phyloP scores from a whole-genome alignment of 2,329 filamentous ascomycete genomes.

The Aspergillus sp. region DNA sequence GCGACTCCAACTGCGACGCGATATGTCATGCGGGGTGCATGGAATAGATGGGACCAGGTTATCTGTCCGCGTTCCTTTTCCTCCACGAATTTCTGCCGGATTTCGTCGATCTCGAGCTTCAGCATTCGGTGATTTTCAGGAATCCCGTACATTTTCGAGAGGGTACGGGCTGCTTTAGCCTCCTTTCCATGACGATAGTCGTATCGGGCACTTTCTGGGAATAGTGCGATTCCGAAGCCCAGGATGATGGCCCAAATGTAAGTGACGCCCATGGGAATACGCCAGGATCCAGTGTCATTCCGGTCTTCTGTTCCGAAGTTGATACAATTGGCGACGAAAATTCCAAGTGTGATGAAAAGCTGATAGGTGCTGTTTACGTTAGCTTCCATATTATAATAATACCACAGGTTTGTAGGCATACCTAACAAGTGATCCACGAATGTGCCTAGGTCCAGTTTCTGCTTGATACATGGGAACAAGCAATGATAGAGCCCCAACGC shows the following conservation, averaged over 20 bases:
- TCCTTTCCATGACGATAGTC: conserved; percentile 59
- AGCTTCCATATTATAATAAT: neutral
- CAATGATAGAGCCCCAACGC: conserved; percentile 46
- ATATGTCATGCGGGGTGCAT: conserved; percentile 46
- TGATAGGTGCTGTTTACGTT: conserved; percentile 45
- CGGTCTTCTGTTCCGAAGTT: conserved; percentile 46
- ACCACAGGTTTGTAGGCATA: conserved; percentile 11
- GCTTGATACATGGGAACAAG: conserved; percentile 51
- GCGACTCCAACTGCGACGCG: conserved; percentile 44
- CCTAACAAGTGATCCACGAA: conserved; percentile 48
- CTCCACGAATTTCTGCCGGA: conserved; percentile 57
- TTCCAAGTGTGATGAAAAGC: conserved; percentile 50
- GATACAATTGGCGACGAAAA: conserved; percentile 50
- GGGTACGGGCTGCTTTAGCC: conserved; percentile 53
- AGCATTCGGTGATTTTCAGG: conserved; percentile 56
- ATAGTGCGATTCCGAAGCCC: conserved; percentile 55
- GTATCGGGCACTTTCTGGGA: conserved; percentile 61
- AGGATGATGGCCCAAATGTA: conserved; percentile 60
- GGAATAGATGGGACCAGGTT: conserved; percentile 42
- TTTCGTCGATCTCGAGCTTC: conserved; percentile 56
- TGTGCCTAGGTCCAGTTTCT: conserved; percentile 48
- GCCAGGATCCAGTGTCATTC: conserved; percentile 46
- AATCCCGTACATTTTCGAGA: conserved; percentile 58
- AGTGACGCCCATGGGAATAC: conserved; percentile 57
- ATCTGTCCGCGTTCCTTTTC: conserved; percentile 45